These are phyloP conservation scores for Yamadazyma nakazawae DNA, from an alignment of 805 yeast genomes.

Conservation along the genomic window DNA sequence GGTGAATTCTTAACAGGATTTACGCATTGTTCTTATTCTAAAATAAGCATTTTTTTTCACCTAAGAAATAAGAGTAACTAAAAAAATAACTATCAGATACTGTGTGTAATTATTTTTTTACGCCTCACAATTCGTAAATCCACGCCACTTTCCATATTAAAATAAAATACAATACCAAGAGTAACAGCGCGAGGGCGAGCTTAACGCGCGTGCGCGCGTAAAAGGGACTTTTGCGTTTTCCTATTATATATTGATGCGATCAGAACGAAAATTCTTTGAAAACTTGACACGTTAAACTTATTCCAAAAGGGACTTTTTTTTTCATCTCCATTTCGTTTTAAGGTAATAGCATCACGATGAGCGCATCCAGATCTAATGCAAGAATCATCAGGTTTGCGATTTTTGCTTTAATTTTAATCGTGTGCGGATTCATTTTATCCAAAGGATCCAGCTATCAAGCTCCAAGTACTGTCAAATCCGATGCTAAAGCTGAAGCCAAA, in stretches of 20 bases:
- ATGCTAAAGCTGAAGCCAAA: background rate
- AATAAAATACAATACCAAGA: too few species aligned
- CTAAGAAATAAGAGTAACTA: too few species aligned
- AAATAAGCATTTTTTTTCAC: too few species aligned
- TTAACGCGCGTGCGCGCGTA: too few species aligned
- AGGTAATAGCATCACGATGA: background rate
- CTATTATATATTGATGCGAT: background rate
- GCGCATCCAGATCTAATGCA: conserved; percentile 30
- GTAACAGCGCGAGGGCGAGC: too few species aligned
- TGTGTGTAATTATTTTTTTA: background rate
- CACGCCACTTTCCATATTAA: too few species aligned
- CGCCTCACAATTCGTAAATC: too few species aligned
- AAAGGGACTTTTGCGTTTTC: background rate
- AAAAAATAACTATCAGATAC: background rate
- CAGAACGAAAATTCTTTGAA: background rate
- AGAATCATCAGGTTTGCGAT: conserved; percentile 36
- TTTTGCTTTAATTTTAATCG: conserved; percentile 34
- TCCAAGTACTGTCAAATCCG: background rate
- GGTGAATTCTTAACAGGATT: too few species aligned
- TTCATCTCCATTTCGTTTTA: background rate
- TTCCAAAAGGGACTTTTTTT: background rate
- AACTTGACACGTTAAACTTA: conserved; percentile 4
- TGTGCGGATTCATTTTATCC: conserved; percentile 36
- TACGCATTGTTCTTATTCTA: too few species aligned
- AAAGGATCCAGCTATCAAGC: conserved; percentile 30